A percentile compares a stretch with the other conserved stretches of the same genome.
phyloP scores from a whole-genome alignment of 768 basidiomycete genomes.

The Tylopilus sp. region DNA sequence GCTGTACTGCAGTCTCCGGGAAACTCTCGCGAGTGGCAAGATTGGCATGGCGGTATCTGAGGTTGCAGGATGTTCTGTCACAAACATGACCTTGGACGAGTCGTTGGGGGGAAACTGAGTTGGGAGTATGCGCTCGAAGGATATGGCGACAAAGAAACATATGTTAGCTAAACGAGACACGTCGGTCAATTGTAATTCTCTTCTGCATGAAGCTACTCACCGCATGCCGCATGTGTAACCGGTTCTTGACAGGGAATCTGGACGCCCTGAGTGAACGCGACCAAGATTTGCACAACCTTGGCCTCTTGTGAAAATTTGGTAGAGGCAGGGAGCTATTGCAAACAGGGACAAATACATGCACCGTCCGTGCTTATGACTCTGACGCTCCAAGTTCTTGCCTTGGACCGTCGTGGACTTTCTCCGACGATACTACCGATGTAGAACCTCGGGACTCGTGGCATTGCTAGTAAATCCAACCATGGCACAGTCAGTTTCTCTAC shows the following conservation, averaged over 20 bases:
- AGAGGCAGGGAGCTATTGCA: constrained; percentile 4
- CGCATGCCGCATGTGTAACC: constrained; percentile 51
- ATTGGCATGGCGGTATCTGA: constrained; percentile 13
- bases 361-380: no score
- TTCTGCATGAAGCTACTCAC: constrained; percentile 32
- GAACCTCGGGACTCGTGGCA: no score
- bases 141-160: constrained; percentile 72
- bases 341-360: constrained; percentile 26
- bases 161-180: constrained; percentile 52
- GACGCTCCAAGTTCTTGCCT: no score
- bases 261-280: constrained; percentile 29
- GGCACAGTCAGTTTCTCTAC: no score
- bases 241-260: constrained; percentile 27
- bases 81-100: constrained; percentile 18
- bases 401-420: no score
- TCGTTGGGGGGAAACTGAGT: constrained; percentile 22
- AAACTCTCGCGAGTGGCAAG: constrained; percentile 12
- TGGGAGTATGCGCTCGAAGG: constrained; percentile 44
- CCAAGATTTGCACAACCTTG: constrained; percentile 2
- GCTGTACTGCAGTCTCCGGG: constrained; percentile 6
- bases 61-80: constrained; percentile 8
- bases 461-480: no score
- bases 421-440: no score
- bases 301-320: constrained; percentile 28
- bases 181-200: not conserved